Percentiles rank a stretch among this genome's conserved stretches.
Conservation (phyloP, 805 yeast species). For the Citeromyces nyonsensis region DNA sequence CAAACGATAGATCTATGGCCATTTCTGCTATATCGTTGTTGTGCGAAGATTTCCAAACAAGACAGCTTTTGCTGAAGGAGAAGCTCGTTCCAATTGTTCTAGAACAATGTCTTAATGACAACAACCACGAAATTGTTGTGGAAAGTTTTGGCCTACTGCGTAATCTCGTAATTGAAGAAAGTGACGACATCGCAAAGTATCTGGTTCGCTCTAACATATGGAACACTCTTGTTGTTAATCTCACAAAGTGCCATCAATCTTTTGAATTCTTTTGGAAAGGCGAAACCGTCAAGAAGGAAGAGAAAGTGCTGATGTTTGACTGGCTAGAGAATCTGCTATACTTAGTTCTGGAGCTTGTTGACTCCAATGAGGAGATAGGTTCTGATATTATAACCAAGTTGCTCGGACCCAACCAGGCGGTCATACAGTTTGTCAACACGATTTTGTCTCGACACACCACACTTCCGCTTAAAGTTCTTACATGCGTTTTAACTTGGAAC, state of each 20-base stretch:
- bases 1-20: conserved; percentile 70
- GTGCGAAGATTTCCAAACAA: conserved; percentile 50
- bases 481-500: too few species aligned
- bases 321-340: conserved; percentile 63
- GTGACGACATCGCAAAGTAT: conserved; percentile 62
- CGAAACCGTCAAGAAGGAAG: conserved; percentile 16
- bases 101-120: conserved; percentile 50
- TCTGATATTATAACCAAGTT: conserved; percentile 18
- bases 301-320: conserved; percentile 37
- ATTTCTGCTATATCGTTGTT: conserved; percentile 56
- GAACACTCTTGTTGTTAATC: conserved; percentile 35
- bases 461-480: too few species aligned
- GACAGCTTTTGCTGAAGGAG: conserved; percentile 55
- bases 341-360: conserved; percentile 47
- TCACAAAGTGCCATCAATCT: conserved; percentile 34
- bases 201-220: conserved; percentile 73
- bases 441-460: too few species aligned
- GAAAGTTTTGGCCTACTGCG: conserved; percentile 73
- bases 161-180: conserved; percentile 74
- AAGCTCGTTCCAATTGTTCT: conserved; percentile 48
- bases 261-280: conserved; percentile 21
- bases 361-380: conserved; percentile 44
- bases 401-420: conserved; percentile 1
- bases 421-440: conserved; percentile 16
- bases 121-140: conserved; percentile 60